Base-by-base conservation (phyloP, 192 early-diverging fungal genomes). In the Coemansia sp. region DNA sequence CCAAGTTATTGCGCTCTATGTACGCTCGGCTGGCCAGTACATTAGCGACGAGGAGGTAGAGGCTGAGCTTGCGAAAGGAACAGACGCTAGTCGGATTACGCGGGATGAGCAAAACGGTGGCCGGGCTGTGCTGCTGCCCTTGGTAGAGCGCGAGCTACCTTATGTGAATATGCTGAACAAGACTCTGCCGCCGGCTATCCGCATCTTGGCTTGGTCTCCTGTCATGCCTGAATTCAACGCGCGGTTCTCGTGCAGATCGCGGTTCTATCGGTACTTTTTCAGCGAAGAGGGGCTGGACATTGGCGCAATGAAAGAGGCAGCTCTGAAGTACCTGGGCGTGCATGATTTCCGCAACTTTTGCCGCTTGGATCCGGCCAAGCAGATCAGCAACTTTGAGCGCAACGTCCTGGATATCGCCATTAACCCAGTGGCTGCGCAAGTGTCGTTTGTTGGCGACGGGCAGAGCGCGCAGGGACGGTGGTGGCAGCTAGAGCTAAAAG, bases 321-420 rank as follows among this genome's bases (percentile, higher is more conserved):
- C 92, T 3, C 53, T 68, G 31, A 65, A 74, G 42, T 93, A 90
- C 64, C 64, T 92, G 62, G 97, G 97, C 9, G 77, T 87, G 12
- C 94, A 95, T 66, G 95, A 99, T 75, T 99, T 94, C 68, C 89
- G 97, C 48, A 91, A 96, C 77, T 97, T 99, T 79, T 99, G 97
- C 78, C 95, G 96, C 75, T 79, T 97, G 44, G 96, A 99, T 82
- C 87, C 91, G 0, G 83, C 89, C 32, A 95, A 96, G 72, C 87
- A 91, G 69, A 89, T 94, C 34, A 75, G 71, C 15, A 91, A 88
- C 73, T 96, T 92, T 80, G 87, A 91, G 53, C 89, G 95, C 12
- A 87, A 81, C 10, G 87, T 98, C 20, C 67, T 88, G 17, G 84
- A 84, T 6, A 83, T 91, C 20, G 85, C 72, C 4, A 89, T 94